These are phyloP conservation scores for Cercospora berteroae DNA, from an alignment of 2,329 filamentous ascomycete species.

Conservation along the genomic window DNA sequence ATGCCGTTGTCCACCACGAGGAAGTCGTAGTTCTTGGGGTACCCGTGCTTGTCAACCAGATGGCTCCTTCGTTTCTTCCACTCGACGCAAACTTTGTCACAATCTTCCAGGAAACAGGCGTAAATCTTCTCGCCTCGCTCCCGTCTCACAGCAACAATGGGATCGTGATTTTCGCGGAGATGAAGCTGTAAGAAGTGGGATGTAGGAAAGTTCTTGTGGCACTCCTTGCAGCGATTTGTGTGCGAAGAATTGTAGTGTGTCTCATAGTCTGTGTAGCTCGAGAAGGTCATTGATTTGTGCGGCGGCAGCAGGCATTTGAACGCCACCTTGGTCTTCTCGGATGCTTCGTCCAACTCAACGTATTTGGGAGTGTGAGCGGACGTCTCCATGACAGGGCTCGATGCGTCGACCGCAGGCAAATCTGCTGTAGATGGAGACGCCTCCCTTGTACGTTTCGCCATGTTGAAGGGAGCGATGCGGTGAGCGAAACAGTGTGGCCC, in stretches of 20 bases:
- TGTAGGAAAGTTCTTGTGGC: slow-evolving; percentile 83
- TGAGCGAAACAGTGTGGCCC: background rate
- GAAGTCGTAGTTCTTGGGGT: slow-evolving; percentile 83
- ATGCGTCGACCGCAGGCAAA: slow-evolving; percentile 41
- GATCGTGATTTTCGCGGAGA: slow-evolving; percentile 88
- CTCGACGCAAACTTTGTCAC: slow-evolving; percentile 79
- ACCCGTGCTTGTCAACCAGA: slow-evolving; percentile 91
- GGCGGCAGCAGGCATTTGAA: slow-evolving; percentile 84
- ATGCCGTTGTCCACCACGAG: slow-evolving; percentile 85
- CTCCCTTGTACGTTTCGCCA: slow-evolving; percentile 17
- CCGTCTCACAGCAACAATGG: slow-evolving; percentile 67
- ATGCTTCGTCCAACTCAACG: slow-evolving; percentile 54
- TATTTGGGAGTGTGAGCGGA: slow-evolving; percentile 42
- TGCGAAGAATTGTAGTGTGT: slow-evolving; percentile 79
- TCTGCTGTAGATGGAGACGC: slow-evolving; percentile 38
- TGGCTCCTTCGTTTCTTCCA: slow-evolving; percentile 82
- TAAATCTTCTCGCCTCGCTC: slow-evolving; percentile 88
- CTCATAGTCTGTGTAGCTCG: slow-evolving; percentile 77
- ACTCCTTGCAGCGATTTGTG: slow-evolving; percentile 80
- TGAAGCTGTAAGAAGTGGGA: slow-evolving; percentile 77
- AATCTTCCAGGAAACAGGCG: slow-evolving; percentile 84
- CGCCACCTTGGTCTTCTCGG: slow-evolving; percentile 36
- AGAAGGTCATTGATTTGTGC: slow-evolving; percentile 70
- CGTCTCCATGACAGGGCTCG: slow-evolving; percentile 4
- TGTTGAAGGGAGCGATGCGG: slow-evolving; percentile 5